phyloP scores from a whole-genome alignment of 495 filamentous ascomycete genomes.

The Podospora comata region DNA sequence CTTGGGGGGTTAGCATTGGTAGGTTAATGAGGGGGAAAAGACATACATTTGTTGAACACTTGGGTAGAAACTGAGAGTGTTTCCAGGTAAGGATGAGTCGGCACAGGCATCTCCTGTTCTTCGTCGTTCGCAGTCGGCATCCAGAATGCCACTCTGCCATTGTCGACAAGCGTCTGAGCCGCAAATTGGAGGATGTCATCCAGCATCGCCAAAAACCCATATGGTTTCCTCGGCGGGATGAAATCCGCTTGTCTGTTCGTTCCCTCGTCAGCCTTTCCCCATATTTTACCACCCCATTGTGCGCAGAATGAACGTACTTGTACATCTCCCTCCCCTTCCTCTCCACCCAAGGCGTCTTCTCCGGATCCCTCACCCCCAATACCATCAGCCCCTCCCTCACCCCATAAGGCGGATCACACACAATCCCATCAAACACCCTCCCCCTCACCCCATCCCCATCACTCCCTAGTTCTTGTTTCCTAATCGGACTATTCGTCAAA shows the following conservation, averaged over 20 bases:
- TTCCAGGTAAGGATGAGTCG: slow-evolving; percentile 71
- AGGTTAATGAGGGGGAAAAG: background rate
- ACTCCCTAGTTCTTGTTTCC: slow-evolving; percentile 32
- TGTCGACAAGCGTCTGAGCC: slow-evolving; percentile 69
- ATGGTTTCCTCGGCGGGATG: slow-evolving; percentile 84
- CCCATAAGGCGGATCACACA: slow-evolving; percentile 99
- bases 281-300: background rate
- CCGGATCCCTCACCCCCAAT: slow-evolving; percentile 67
- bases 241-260: slow-evolving; percentile 65
- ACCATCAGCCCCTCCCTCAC: slow-evolving; percentile 89
- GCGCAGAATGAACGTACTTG: slow-evolving; percentile 47
- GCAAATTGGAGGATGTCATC: slow-evolving; percentile 86
- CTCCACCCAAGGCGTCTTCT: slow-evolving; percentile 58
- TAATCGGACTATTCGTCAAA: slow-evolving; percentile 81
- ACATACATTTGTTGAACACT: slow-evolving; percentile 77
- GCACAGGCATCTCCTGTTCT: slow-evolving; percentile 67
- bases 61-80: slow-evolving; percentile 79
- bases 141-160: slow-evolving; percentile 86
- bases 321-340: slow-evolving; percentile 69
- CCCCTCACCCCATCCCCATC: slow-evolving; percentile 30
- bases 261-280: background rate
- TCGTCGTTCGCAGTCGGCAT: slow-evolving; percentile 91
- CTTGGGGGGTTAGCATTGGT: slow-evolving; percentile 40
- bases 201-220: slow-evolving; percentile 85
- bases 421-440: slow-evolving; percentile 76